phyloP scores from a whole-genome alignment of 2,329 filamentous ascomycete species.

The Nemania bipapillata region DNA sequence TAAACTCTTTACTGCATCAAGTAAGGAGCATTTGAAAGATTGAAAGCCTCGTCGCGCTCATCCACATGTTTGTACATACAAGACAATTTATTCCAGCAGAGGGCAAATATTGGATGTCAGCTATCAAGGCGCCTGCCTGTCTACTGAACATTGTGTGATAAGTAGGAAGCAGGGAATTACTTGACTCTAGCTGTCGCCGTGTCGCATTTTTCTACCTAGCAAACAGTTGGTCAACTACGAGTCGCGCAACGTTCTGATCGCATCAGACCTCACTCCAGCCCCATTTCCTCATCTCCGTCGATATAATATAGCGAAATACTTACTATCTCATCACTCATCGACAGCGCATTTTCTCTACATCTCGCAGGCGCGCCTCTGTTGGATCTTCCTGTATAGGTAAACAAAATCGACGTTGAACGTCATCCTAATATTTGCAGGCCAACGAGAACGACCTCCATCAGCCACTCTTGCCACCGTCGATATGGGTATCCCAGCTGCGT shows the following conservation, averaged over 20 bases:
- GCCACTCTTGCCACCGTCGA: conserved; percentile 44
- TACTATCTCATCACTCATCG: neutral
- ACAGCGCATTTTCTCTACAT: neutral
- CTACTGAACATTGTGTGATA: neutral
- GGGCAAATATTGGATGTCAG: neutral
- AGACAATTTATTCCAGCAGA: conserved; percentile 16
- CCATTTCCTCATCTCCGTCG: neutral
- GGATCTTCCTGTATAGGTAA: neutral
- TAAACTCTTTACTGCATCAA: no score
- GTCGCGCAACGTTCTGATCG: neutral
- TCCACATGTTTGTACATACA: conserved; percentile 10
- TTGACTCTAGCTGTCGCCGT: neutral
- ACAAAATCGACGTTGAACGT: conserved; percentile 4
- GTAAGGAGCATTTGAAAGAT: neutral
- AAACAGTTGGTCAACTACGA: neutral
- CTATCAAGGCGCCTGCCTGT: neutral
- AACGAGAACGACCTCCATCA: neutral
- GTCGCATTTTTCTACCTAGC: conserved; percentile 15
- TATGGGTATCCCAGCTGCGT: conserved; percentile 95
- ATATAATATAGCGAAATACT: neutral
- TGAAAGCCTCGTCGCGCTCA: conserved; percentile 23
- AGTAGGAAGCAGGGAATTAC: neutral
- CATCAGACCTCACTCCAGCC: neutral
- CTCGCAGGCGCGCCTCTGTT: neutral
- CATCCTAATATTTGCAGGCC: conserved; percentile 22